These are phyloP conservation scores for Bipolaris bicolor DNA, from an alignment of 2,329 filamentous ascomycete genomes.

Conservation along the genomic window DNA sequence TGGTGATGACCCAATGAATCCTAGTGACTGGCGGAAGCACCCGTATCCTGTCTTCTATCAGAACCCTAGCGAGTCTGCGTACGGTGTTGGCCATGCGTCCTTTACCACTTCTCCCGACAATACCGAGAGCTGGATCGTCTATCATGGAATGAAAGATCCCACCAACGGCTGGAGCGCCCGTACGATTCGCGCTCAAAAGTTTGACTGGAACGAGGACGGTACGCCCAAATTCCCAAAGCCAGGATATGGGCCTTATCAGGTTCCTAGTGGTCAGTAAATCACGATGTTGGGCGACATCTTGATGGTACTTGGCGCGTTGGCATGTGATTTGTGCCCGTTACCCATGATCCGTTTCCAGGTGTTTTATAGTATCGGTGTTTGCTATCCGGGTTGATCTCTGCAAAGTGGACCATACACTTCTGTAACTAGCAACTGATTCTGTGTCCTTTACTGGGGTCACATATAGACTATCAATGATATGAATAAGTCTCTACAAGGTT, in stretches of 20 bases:
- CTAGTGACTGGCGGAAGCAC: slow-evolving; percentile 56
- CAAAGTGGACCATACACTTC: too few relatives aligned
- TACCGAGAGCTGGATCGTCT: slow-evolving; percentile 59
- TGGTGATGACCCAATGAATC: slow-evolving; percentile 58
- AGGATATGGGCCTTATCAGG: slow-evolving; percentile 56
- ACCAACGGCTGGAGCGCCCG: slow-evolving; percentile 55
- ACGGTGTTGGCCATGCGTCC: slow-evolving; percentile 59
- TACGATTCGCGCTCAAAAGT: slow-evolving; percentile 58
- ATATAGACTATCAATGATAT: too few relatives aligned
- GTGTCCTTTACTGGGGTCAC: too few relatives aligned
- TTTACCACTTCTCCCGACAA: slow-evolving; percentile 58
- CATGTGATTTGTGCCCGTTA: too few relatives aligned
- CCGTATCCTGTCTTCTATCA: slow-evolving; percentile 57
- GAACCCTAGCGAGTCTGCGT: slow-evolving; percentile 53
- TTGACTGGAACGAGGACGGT: slow-evolving; percentile 57
- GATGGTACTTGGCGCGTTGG: too few relatives aligned
- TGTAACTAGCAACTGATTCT: too few relatives aligned
- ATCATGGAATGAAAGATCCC: slow-evolving; percentile 60
- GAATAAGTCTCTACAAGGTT: too few relatives aligned
- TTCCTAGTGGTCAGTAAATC: slow-evolving; percentile 38
- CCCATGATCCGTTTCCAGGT: too few relatives aligned
- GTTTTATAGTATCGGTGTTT: too few relatives aligned
- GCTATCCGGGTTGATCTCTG: too few relatives aligned
- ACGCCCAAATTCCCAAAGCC: slow-evolving; percentile 56
- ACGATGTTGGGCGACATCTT: background rate